These are phyloP conservation scores for Vanilla planifolia DNA, from an alignment of 106 monocot species.

Conservation along the genomic window DNA sequence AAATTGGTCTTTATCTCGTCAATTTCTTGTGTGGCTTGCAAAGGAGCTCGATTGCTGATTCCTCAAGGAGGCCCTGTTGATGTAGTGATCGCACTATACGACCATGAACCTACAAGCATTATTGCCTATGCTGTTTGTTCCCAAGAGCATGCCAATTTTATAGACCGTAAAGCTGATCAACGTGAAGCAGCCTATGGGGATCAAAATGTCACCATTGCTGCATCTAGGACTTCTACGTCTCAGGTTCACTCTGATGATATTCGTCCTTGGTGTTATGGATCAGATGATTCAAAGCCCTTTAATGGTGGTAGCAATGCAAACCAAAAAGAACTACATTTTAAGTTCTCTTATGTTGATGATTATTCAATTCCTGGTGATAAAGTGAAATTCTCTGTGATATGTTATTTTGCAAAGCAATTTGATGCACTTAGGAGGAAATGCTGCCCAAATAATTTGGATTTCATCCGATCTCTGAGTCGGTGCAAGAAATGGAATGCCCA, in stretches of 20 bases:
- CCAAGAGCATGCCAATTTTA: conserved; percentile 53
- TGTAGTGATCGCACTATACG: conserved; percentile 62
- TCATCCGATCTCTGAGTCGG: conserved; percentile 69
- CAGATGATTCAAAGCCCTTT: conserved; percentile 20
- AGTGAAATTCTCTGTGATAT: conserved; percentile 78
- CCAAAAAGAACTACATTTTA: conserved; percentile 51
- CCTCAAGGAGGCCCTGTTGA: conserved; percentile 33
- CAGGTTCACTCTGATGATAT: conserved; percentile 11
- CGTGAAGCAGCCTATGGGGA: conserved; percentile 10
- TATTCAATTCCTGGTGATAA: conserved; percentile 49
- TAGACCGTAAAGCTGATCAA: conserved; percentile 17
- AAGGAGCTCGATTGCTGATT: conserved; percentile 57
- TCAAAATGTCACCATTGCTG: conserved; percentile 1
- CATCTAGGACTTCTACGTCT: conserved; percentile 2
- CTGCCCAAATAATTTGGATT: conserved; percentile 65
- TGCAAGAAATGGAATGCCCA: conserved; percentile 87
- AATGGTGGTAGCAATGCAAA: conserved; percentile 16
- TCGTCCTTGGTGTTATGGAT: conserved; percentile 6
- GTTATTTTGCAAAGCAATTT: conserved; percentile 92
- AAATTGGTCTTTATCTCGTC: conserved; percentile 44
- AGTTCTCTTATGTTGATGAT: conserved; percentile 61
- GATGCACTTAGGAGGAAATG: conserved; percentile 63
- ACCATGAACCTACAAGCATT: conserved; percentile 72
- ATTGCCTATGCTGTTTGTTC: conserved; percentile 65
- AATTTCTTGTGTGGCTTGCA: conserved; percentile 20